Percentiles rank a stretch among this genome's conserved stretches.
Evolutionary conservation across 768 basidiomycete species (phyloP).

Genomic region (Termitomyces sp.): DNA sequence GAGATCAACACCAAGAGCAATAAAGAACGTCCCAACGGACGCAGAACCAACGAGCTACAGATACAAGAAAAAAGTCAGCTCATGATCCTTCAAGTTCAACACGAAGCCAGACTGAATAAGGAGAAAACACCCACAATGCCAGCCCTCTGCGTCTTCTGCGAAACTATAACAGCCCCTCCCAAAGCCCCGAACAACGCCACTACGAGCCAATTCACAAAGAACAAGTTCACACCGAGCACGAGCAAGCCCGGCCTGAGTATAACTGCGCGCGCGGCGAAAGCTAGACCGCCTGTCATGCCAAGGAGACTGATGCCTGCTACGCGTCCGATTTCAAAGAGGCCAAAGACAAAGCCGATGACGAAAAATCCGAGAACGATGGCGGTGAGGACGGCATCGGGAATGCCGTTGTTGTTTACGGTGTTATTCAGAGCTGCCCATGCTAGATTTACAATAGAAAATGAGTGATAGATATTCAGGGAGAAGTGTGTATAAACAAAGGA

Average conservation of each 20-base stretch:
- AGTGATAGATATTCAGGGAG: neutral
- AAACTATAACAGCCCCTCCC: slow-evolving; percentile 35
- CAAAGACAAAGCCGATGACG: slow-evolving; percentile 43
- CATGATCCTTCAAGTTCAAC: neutral
- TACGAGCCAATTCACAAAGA: slow-evolving; percentile 48
- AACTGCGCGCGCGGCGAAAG: slow-evolving; percentile 49
- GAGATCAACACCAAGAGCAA: slow-evolving; percentile 51
- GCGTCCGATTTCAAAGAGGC: slow-evolving; percentile 46
- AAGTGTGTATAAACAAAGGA: neutral
- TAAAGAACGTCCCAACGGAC: slow-evolving; percentile 58
- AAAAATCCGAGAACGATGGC: slow-evolving; percentile 45
- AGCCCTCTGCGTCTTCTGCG: slow-evolving; percentile 32
- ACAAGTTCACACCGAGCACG: slow-evolving; percentile 24
- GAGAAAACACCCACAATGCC: slow-evolving; percentile 39
- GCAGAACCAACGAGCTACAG: slow-evolving; percentile 42
- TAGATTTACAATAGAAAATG: slow-evolving; percentile 18
- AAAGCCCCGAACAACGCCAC: slow-evolving; percentile 37
- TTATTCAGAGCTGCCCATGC: slow-evolving; percentile 65
- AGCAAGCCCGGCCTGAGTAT: slow-evolving; percentile 47
- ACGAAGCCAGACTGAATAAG: neutral
- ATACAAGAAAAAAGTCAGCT: neutral
- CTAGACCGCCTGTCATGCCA: slow-evolving; percentile 48
- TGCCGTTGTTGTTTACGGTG: slow-evolving; percentile 38
- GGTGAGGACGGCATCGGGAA: slow-evolving; percentile 48
- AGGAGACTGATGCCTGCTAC: slow-evolving; percentile 40